Base-by-base conservation (phyloP, 2,329 filamentous ascomycete genomes). In the Aureobasidium namibiae region DNA sequence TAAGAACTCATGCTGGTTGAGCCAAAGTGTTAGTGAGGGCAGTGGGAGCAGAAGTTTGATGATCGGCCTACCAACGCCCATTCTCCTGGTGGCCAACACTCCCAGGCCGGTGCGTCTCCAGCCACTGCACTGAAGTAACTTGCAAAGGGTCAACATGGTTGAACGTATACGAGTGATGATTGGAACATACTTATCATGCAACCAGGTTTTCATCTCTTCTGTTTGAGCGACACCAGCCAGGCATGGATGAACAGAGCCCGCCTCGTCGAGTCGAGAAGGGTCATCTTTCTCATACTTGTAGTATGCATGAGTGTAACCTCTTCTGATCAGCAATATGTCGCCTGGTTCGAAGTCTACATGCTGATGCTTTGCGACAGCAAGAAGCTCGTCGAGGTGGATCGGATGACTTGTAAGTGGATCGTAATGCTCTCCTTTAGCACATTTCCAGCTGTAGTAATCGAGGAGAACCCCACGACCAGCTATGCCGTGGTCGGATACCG, bases 91-190 rank as follows among this genome's bases (percentile, higher is more conserved):
- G 42, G 56, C 56, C 48, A 61, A 21, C 24, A 78, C 73, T 90
- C 87, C 62, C 89, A 88, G 0, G 80, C 76, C 21, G 80, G 81
- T 14, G 78, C 74, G 67, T 90, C 87, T 0, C 83, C 83, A 0
- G 80, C 84, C 1, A 87, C 84, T 0, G 81, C 83, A 0, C 85
- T 77, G 65, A 90, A 88, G 21, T 63, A 58, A 70, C 72, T 2
- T 9, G 5, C 4, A 8, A 38, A 38, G 34, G 7, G 13, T 13
- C 4, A 14, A 4, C 14, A 6, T 11, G 5, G 4, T 38, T 16
- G 7, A 11, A 38, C 13, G 5, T 31, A 10, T 10, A n/a, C n/a
- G n/a, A n/a, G n/a, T 31, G 29, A 6, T 10, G 29, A 10, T 31
- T 10, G 29, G 29, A 5, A 31, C 39, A 11, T n/a, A 45, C 42